phyloP scores from a whole-genome alignment of 495 filamentous ascomycete species.

The Massariosphaeria phaeospora region DNA sequence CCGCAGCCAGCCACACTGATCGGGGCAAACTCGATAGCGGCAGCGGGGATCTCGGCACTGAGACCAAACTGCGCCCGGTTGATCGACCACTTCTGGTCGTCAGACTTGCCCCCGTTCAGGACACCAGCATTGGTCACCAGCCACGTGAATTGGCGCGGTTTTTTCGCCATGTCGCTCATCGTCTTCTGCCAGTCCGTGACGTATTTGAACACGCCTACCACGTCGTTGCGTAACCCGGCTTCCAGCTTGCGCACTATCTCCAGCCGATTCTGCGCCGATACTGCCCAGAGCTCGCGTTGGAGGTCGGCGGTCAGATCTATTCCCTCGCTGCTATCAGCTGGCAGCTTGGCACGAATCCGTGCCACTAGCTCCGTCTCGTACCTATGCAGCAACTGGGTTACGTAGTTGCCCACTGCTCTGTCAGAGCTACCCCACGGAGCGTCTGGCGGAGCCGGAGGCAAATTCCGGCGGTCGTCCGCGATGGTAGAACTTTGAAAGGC shows the following conservation, averaged over 20 bases:
- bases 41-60: conserved; percentile 17
- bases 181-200: conserved; percentile 20
- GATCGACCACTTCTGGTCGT: conserved; percentile 9
- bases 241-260: conserved; percentile 17
- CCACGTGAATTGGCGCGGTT: conserved; percentile 19
- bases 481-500: conserved; percentile 17
- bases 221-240: conserved; percentile 9
- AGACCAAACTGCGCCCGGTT: conserved; percentile 15
- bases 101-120: conserved; percentile 7
- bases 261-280: conserved; percentile 16
- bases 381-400: conserved; percentile 11
- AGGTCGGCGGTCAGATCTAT: conserved; percentile 14
- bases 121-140: conserved; percentile 14
- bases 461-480: conserved; percentile 13
- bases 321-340: conserved; percentile 4
- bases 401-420: conserved; percentile 10
- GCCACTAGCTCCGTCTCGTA: conserved; percentile 9
- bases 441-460: conserved; percentile 9
- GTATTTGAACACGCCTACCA: conserved; percentile 13
- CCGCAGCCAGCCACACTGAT: conserved; percentile 13
- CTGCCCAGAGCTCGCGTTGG: conserved; percentile 17
- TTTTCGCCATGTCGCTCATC: conserved; percentile 15
- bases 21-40: conserved; percentile 14
- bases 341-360: conserved; percentile 12
- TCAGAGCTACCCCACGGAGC: conserved; percentile 10